Evolutionary conservation across 192 early-diverging fungal species (phyloP).

Genomic region (Entophlyctis luteolus): DNA sequence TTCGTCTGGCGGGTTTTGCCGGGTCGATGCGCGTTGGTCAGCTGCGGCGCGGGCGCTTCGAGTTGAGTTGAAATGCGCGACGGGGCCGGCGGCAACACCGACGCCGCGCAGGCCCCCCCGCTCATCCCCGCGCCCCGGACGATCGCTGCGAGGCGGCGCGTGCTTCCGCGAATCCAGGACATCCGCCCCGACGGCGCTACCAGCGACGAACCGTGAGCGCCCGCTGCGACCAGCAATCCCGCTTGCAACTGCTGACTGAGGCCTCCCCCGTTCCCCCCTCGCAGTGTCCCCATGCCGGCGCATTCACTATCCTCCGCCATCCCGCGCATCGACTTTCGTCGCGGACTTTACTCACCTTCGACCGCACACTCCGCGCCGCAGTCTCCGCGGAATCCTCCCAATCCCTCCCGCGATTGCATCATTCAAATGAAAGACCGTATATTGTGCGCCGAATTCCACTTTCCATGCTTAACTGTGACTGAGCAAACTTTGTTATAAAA

Average conservation of each 20-base stretch:
- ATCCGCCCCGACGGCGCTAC: neutral
- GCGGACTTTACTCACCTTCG: neutral
- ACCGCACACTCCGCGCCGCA: neutral
- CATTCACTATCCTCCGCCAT: neutral
- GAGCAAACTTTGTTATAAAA: neutral
- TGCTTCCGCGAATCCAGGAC: neutral
- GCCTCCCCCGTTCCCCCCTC: neutral
- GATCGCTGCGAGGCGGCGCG: too few species aligned
- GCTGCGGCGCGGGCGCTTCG: too few species aligned
- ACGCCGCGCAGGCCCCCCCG: too few species aligned
- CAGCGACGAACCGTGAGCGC: neutral
- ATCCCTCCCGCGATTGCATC: neutral
- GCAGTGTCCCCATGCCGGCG: neutral
- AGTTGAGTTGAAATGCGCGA: too few species aligned
- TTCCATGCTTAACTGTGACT: neutral
- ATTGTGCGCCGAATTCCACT: neutral
- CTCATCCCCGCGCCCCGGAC: too few species aligned
- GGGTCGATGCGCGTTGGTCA: too few species aligned
- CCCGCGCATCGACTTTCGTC: neutral
- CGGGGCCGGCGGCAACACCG: too few species aligned
- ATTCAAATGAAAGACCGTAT: slow-evolving; percentile 12
- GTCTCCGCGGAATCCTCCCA: neutral
- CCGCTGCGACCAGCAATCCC: neutral
- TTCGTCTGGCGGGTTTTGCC: too few species aligned
- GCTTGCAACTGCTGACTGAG: neutral